Evolutionary conservation across 768 basidiomycete species (phyloP), one percentile per base, ranked within the genome.

Genomic region (Asterophora lycoperdoides): DNA sequence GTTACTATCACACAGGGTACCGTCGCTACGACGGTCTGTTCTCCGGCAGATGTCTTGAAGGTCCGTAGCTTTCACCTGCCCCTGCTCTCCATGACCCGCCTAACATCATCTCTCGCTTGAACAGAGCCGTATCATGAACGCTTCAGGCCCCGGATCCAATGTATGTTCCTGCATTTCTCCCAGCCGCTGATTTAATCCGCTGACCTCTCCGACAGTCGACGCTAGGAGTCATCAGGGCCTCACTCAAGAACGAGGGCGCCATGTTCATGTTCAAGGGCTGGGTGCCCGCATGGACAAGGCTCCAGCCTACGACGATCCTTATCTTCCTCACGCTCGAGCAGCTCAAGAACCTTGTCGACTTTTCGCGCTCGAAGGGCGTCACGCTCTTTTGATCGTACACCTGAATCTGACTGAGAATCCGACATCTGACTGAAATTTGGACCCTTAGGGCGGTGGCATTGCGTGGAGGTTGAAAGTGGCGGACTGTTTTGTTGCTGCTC

Each of bases 221-320:
- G 0, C 54, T 92, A 20, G 75, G 67, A 5, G 85, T 87, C 35
- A 89, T 92, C 61, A 73, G 76, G 15, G 56, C 73, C 9, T 86
- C 88, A 15, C 69, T 93, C 52, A 73, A 77, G 51, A 81, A 68
- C 54, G 90, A 93, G 57, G 90, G 90, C 11, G 64, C 87, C 3
- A 86, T 85, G 80, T 93, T 92, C 76, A 87, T 93, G 85, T 90
- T 93, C 74, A 90, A 89, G 64, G 90, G 90, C 53, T 93, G 90
- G 90, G 66, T 92, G 8, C 90, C 90, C 0, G 88, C 89, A 9
- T 93, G 89, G 89, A 78, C 80, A 44, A 76, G 90, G 64, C 75
- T 93, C 33, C 87, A 92, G 61, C 90, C 89, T 0, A 92, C 89
- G 36, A 93, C 90, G 3, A 89, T 93, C 54, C 74, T 93, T 33